Base-by-base conservation (phyloP, 2,329 filamentous ascomycete genomes). In the Huntiella savannae region DNA sequence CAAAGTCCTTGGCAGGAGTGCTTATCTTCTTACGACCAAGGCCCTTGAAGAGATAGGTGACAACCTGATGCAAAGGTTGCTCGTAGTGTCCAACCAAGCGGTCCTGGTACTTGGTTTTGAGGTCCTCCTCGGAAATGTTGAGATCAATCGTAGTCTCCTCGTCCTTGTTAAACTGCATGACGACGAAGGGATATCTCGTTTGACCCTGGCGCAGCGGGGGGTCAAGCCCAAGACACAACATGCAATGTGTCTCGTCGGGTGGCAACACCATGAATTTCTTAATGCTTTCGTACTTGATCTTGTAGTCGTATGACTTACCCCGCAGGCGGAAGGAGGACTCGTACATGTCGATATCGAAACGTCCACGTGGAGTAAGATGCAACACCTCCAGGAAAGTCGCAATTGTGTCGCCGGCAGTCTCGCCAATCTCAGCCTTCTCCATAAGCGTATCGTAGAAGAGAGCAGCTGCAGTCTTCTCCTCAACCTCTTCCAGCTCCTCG, bases 261-360 rank as follows among this genome's bases (percentile, higher is more conserved):
- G 91, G 91, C 4, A 98, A 76, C 28, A 96, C 75, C 78, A 98
- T 95, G 60, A 96, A 96, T 62, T 96, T 96, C 70, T 98, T 98
- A 65, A 96, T 86, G 43, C 80, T 77, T 49, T 95, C 84, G 64
- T 95, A 98, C 61, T 95, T 86, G 54, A 98, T 96, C 73, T 98
- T 98, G 76, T 98, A 98, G 67, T 98, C 92, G 69, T 98, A 98
- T 17, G 91, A 98, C 67, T 98, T 98, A 57, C 91, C 91, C 53
- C 91, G 88, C 51, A 98, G 73, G 52, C 91, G 82, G 73, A 98
- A 96, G 2, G 91, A 96, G 12, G 77, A 80, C 63, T 96, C 91
- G 72, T 98, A 98, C 82, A 98, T 94, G 62, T 98, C 91, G 65
- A 98, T 94, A 62, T 96, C 91, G 71, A 98, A 98, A 54, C 91